Evolutionary conservation across 495 filamentous ascomycete species (phyloP), one percentile per base, ranked within the genome.

Genomic region (Pseudomonodictys pantanalensis): DNA sequence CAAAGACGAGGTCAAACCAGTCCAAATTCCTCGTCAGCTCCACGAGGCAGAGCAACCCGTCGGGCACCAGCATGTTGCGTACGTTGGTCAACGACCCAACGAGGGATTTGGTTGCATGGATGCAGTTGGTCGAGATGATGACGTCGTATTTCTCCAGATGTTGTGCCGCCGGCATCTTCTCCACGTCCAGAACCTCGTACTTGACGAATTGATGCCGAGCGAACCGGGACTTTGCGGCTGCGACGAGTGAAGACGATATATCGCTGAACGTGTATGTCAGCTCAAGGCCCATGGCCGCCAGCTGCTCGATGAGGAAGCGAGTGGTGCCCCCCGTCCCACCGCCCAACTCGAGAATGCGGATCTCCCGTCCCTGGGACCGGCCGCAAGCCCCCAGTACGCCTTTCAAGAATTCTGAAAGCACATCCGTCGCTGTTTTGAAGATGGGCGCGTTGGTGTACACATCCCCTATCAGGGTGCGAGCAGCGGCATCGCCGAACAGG

Each of bases 231-330:
- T 51, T 52, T 1, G 61, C 61, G 2, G 3, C 9, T 5, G 56
- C 33, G 12, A 65, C 61, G 0, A 78, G 54, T 0, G 73, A 69
- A 0, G 61, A 24, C 10, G 76, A 76, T 11, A 78, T 39, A 23
- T 79, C 77, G 0, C 71, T 76, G 51, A 79, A 76, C 1, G 70
- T 73, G 65, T 79, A 79, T 20, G 57, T 32, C 32, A 79, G 65
- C 0, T 53, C 58, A 4, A 71, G 33, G 3, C 49, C 47, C 11
- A 11, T 18, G 7, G 15, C 1, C 1, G 0, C 9, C n/a, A 39
- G 47, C 4, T 2, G 3, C 22, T 52, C 35, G 3, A 35, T 26
- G 8, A 60, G 0, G 4, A 22, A 9, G 1, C 17, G 12, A 2
- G 57, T 46, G 1, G 57, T 53, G 1, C 35, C 49, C 17, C 53